Conservation (phyloP, 345 rosid genomes). For the Linum lewisii region DNA sequence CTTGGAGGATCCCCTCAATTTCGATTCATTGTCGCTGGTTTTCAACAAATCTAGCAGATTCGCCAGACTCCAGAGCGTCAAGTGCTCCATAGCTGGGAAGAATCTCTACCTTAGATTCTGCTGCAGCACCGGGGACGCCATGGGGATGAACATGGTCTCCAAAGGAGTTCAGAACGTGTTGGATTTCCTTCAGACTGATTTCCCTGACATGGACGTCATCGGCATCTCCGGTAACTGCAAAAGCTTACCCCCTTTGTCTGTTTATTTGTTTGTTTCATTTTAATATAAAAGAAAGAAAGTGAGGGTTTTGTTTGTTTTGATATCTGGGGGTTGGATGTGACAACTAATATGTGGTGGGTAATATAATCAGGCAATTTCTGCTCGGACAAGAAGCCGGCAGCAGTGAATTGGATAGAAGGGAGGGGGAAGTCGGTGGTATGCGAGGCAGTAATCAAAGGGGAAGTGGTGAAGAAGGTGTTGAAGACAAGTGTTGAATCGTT, state of each 20-base stretch:
- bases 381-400: constrained; percentile 40
- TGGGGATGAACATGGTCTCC: constrained; percentile 47
- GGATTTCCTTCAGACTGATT: constrained; percentile 28
- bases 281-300: too few species aligned
- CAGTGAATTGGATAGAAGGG: constrained; percentile 44
- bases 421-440: constrained; percentile 40
- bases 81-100: constrained; percentile 28
- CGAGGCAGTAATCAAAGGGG: constrained; percentile 17
- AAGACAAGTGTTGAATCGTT: constrained; percentile 28
- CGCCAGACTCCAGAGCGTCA: constrained; percentile 23
- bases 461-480: constrained; percentile 29
- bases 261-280: background rate
- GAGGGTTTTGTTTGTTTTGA: too few species aligned
- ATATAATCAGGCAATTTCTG: constrained; percentile 21
- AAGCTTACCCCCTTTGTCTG: background rate
- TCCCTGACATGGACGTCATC: constrained; percentile 36
- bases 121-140: constrained; percentile 39
- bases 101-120: constrained; percentile 31
- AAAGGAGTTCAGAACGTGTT: constrained; percentile 40
- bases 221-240: constrained; percentile 28
- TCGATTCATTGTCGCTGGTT: constrained; percentile 14
- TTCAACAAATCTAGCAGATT: constrained; percentile 34
- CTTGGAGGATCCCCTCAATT: constrained; percentile 30
- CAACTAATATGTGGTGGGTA: background rate
- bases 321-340: background rate